Base-by-base conservation (phyloP, 2,329 filamentous ascomycete genomes). In the Magnaporthiopsis poae region DNA sequence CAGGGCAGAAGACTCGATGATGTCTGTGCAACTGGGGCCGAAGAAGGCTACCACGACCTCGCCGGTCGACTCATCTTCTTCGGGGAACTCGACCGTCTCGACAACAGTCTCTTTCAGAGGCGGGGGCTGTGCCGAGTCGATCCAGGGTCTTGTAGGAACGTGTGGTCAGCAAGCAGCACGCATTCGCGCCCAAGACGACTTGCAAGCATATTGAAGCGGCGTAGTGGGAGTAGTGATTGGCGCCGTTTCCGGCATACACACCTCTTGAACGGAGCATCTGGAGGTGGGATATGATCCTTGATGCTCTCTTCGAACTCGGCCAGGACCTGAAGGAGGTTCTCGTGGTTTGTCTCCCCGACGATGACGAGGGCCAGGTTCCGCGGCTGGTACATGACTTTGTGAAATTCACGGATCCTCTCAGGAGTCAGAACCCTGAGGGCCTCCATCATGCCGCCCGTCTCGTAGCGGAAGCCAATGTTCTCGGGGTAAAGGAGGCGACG, bases 361-460 rank as follows among this genome's bases (percentile, higher is more conserved):
- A 99, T 87, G 33, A 97, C 86, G 35, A 99, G 80, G 70, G 93
- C 96, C 68, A 99, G 81, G 73, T 99, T 99, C 75, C 93, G 94
- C 3, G 95, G 95, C 75, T 98, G 94, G 74, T 99, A 99, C 94
- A 99, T 98, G 70, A 93, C 90, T 69, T 88, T 88, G 76, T 99
- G 95, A 73, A 98, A 99, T 67, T 89, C 87, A n/a, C 95, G 88
- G 70, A 99, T 99, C 59, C 92, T 88, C 65, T 97, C 90, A 1
- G 92, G 88, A 0, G 92, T 95, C 62, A 99, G 80, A 3, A 92
- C 87, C 60, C 95, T 88, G 64, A 99, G 82, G 46, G 92, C 90
- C 72, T 96, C 91, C 80, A 96, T 96, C 89, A 97, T 92, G 18
- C 95, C 95, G 15, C 95, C 95, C n/a, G 95, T 99, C 78, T 99